Conservation (phyloP, 805 yeast species). For the Pachysolen tannophilus region DNA sequence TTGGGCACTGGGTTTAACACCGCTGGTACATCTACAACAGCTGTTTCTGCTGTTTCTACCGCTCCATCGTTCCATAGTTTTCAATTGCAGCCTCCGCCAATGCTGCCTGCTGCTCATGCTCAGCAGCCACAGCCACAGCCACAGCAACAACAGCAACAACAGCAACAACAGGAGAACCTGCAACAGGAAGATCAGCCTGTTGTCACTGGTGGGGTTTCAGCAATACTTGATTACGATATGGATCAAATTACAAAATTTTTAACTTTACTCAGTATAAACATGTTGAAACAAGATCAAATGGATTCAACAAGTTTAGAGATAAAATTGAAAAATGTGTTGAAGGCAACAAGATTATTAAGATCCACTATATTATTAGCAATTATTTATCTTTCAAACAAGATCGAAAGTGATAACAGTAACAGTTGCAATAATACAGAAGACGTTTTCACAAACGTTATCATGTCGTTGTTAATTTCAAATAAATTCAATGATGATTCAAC, state of each 20-base stretch:
- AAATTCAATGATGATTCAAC: slow-evolving; percentile 96
- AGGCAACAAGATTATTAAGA: slow-evolving; percentile 83
- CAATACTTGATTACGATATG: slow-evolving; percentile 74
- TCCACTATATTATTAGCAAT: slow-evolving; percentile 74
- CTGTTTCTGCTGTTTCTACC: too few species aligned
- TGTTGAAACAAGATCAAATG: slow-evolving; percentile 43
- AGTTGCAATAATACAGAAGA: slow-evolving; percentile 26
- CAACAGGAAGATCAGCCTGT: slow-evolving; percentile 12
- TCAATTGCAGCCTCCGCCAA: too few species aligned
- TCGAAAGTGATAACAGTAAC: slow-evolving; percentile 16
- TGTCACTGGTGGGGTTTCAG: slow-evolving; percentile 65
- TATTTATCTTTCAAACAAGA: slow-evolving; percentile 62
- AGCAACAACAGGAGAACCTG: slow-evolving; percentile 9
- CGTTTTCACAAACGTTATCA: slow-evolving; percentile 49
- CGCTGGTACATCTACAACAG: too few species aligned
- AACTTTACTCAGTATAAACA: slow-evolving; percentile 63
- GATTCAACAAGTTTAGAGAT: slow-evolving; percentile 43
- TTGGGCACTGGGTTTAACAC: too few species aligned
- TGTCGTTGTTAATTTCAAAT: slow-evolving; percentile 77
- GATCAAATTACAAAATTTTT: slow-evolving; percentile 73
- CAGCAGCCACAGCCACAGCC: too few species aligned
- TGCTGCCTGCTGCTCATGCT: too few species aligned
- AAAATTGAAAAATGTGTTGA: slow-evolving; percentile 58
- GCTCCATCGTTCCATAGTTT: too few species aligned
- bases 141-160: background rate